A percentile compares a stretch with the other conserved stretches of the same genome.
phyloP scores from a whole-genome alignment of 2,329 filamentous ascomycete species.

The Ilyonectria robusta region DNA sequence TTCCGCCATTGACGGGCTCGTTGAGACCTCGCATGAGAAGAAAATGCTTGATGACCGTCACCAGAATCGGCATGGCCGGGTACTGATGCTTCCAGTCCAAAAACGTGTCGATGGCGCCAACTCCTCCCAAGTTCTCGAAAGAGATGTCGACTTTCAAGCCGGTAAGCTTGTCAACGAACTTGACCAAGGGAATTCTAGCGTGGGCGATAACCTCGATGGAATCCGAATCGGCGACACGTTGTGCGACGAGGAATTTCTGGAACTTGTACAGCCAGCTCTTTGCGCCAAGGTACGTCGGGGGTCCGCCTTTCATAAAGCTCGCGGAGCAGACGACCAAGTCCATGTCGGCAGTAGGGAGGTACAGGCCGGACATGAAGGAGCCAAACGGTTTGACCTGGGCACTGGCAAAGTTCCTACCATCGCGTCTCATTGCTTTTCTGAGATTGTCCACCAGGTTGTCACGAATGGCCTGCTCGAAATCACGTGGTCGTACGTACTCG shows the following conservation, averaged over 20 bases:
- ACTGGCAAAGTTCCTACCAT: constrained; percentile 65
- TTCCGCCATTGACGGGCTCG: constrained; percentile 90
- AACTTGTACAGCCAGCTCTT: constrained; percentile 75
- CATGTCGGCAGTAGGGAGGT: constrained; percentile 85
- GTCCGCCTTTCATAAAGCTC: constrained; percentile 68
- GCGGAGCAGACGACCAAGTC: constrained; percentile 85
- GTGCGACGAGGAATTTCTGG: constrained; percentile 68
- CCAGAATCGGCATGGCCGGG: constrained; percentile 88
- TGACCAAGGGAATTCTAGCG: constrained; percentile 92
- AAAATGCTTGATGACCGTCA: constrained; percentile 93
- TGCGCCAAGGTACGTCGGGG: constrained; percentile 62
- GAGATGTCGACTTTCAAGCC: constrained; percentile 91
- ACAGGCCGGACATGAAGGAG: constrained; percentile 90
- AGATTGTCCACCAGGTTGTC: constrained; percentile 80
- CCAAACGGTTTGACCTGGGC: constrained; percentile 84
- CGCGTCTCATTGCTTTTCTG: constrained; percentile 68
- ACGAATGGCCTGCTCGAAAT: constrained; percentile 84
- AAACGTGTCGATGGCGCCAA: constrained; percentile 86
- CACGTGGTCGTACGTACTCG: constrained; percentile 82
- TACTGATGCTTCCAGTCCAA: constrained; percentile 82
- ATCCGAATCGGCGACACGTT: constrained; percentile 69
- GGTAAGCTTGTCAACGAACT: constrained; percentile 85
- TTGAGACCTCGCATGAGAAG: constrained; percentile 90
- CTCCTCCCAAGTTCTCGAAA: constrained; percentile 90
- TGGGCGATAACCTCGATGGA: constrained; percentile 77